Conservation (phyloP, 2,329 filamentous ascomycete species). For the Cladosporium sp. region DNA sequence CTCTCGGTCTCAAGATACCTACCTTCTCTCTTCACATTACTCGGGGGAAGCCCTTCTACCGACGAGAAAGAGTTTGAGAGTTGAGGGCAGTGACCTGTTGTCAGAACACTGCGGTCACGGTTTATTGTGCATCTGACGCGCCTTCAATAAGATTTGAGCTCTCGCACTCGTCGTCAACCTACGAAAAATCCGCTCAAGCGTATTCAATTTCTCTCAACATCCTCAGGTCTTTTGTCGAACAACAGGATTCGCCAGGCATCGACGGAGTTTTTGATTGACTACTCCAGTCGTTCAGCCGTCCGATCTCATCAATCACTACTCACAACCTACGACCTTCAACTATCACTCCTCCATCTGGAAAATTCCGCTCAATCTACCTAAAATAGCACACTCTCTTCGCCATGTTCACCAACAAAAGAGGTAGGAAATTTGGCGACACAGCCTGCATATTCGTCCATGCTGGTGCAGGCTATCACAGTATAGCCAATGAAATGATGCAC, state of each 20-base stretch:
- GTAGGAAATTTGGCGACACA: slow-evolving; percentile 48
- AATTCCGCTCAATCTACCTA: not conserved
- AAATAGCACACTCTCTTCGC: slow-evolving; percentile 12
- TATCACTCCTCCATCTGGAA: not conserved
- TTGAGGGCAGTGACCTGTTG: not conserved
- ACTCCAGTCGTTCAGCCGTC: not conserved
- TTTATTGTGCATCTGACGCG: not conserved
- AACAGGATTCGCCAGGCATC: not conserved
- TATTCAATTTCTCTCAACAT: not conserved
- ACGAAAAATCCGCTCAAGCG: not conserved
- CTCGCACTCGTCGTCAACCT: not conserved
- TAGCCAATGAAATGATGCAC: slow-evolving; percentile 80
- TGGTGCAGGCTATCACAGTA: slow-evolving; percentile 90
- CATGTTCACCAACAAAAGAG: slow-evolving; percentile 43
- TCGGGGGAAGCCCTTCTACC: not conserved
- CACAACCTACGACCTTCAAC: not conserved
- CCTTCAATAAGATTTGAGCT: not conserved
- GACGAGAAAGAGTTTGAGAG: not conserved
- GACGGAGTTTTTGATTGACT: not conserved
- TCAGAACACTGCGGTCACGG: not conserved
- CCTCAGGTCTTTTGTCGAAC: not conserved
- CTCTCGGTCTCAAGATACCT: not conserved
- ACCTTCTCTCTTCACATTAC: not conserved
- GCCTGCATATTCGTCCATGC: slow-evolving; percentile 93
- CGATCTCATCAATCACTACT: not conserved